Conservation (phyloP, 331 rosid genomes). For the Spiraea crenata region DNA sequence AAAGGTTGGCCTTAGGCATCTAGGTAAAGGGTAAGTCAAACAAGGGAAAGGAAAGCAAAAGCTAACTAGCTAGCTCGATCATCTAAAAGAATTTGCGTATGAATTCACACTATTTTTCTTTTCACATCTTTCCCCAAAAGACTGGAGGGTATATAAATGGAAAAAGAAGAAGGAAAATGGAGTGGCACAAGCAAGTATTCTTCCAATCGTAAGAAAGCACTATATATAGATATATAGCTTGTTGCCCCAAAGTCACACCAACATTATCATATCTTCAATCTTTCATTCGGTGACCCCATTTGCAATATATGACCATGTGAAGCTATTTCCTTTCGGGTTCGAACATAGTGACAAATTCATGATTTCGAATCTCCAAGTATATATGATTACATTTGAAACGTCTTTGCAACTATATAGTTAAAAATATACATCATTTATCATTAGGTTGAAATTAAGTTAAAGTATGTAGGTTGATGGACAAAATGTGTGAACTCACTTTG, state of each 20-base stretch:
- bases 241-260: constrained; percentile 24
- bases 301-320: constrained; percentile 18
- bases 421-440: too few relatives aligned
- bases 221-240: not conserved
- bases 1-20: not conserved
- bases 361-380: constrained; percentile 10
- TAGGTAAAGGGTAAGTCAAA: constrained; percentile 7
- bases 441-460: too few relatives aligned
- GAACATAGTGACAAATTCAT: constrained; percentile 21
- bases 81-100: constrained; percentile 8
- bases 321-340: constrained; percentile 26
- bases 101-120: too few relatives aligned
- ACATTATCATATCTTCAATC: constrained; percentile 22
- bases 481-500: too few relatives aligned
- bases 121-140: not conserved
- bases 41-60: not conserved
- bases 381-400: too few relatives aligned
- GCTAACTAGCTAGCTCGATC: too few relatives aligned
- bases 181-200: constrained; percentile 72
- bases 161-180: constrained; percentile 29
- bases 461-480: too few relatives aligned
- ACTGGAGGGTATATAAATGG: not conserved
- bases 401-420: too few relatives aligned
- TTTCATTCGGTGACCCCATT: constrained; percentile 39
- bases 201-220: constrained; percentile 78